A percentile compares a stretch with the other conserved stretches of the same genome.
These are phyloP conservation scores for Melaleuca quinquenervia DNA, from an alignment of 345 rosid species.

Conservation along the genomic window DNA sequence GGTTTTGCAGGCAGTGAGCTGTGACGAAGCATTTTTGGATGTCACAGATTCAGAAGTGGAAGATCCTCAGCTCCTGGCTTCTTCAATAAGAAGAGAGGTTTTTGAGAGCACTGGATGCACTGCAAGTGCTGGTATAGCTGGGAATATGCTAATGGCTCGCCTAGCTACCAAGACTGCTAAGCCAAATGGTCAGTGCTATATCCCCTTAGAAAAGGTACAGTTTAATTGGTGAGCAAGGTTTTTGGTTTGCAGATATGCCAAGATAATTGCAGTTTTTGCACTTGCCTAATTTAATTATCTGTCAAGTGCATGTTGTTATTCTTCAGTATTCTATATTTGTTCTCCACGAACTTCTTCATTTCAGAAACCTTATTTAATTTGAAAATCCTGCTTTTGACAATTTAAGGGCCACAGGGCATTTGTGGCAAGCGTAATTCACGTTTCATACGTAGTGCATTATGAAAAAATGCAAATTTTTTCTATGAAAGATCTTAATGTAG, in stretches of 20 bases:
- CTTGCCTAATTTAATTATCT: not conserved
- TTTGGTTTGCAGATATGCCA: not conserved
- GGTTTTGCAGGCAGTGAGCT: constrained; percentile 69
- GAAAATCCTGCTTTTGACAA: not conserved
- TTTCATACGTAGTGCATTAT: not conserved
- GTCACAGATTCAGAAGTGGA: constrained; percentile 31
- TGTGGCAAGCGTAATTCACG: not conserved
- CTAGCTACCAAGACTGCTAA: constrained; percentile 90
- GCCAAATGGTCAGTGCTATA: constrained; percentile 81
- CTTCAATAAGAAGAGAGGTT: constrained; percentile 66
- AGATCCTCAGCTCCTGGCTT: constrained; percentile 59
- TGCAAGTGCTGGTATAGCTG: constrained; percentile 86
- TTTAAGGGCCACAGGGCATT: not conserved
- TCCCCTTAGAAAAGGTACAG: constrained; percentile 49
- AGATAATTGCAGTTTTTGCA: not conserved
- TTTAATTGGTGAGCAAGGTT: not conserved
- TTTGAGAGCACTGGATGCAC: constrained; percentile 72
- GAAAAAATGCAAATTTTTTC: not conserved
- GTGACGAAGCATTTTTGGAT: constrained; percentile 97
- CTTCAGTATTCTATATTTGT: not conserved
- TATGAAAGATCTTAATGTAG: not conserved
- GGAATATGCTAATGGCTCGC: constrained; percentile 92
- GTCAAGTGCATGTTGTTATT: not conserved
- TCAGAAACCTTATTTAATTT: not conserved
- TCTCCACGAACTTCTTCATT: not conserved